Evolutionary conservation across 805 yeast species (phyloP), one percentile per base, ranked within the genome.

Genomic region (Metschnikowia henanensis): DNA sequence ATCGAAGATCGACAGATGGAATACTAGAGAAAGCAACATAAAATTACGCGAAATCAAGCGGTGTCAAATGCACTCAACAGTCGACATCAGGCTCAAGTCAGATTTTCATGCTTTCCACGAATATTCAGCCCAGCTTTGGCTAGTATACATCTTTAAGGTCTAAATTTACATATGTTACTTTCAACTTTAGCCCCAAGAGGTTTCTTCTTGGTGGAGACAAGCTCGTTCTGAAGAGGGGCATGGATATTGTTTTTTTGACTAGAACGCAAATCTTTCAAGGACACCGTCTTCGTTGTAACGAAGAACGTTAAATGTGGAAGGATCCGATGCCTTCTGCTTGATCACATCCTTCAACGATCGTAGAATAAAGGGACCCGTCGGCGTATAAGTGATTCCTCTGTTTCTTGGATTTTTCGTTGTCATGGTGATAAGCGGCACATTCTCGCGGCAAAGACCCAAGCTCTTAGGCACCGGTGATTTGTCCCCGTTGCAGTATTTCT

Each of bases 281-380:
- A 87, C 77, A 46, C 89, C 81, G 33, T 76, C 66, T 33, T 77
- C 76, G 18, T 72, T 65, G 59, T 84, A 84, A 43, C 79, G 72
- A 61, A 79, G 82, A 59, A 91, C 81, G 38, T 73, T 65, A 60
- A 87, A 87, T 6, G 85, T 76, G 20, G 70, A 30, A 15, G 50
- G 51, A 13, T 57, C 74, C 12, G 26, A 23, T 33, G 64, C 64
- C 43, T 76, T 79, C 43, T 81, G 79, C 34, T 68, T 66, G 33
- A 83, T 59, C 12, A 85, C 71, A 48, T 81, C 79, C 51, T 69
- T 74, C 58, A 90, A 62, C 10, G 84, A 81, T 96, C 96, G 90
- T 1, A 86, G 75, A 19, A 89, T 84, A 62, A 80, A 90, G 16
- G 91, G 92, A 2, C 96, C 96, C 2, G 84, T 72, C 4, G 92